Percentiles rank a stretch among this genome's conserved stretches.
phyloP scores from a whole-genome alignment of 768 basidiomycete species.

The Inosperma sp. region DNA sequence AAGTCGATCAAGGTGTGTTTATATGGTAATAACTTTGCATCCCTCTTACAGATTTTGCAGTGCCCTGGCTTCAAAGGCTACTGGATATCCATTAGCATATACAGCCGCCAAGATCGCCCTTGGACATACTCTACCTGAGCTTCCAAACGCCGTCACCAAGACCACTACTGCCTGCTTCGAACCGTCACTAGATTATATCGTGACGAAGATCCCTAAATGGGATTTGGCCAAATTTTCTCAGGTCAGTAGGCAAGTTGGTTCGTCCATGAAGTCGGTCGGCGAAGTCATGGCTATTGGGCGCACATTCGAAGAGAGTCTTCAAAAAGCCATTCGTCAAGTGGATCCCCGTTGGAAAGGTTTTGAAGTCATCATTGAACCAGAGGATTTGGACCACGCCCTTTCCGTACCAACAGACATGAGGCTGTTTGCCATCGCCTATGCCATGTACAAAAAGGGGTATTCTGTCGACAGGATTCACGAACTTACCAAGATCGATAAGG shows the following conservation, averaged over 20 bases:
- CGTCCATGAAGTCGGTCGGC: constrained; percentile 98
- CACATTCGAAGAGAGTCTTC: constrained; percentile 97
- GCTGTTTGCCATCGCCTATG: constrained; percentile 94
- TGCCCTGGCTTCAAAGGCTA: constrained; percentile 97
- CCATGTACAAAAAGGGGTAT: constrained; percentile 92
- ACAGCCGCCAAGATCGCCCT: constrained; percentile 99
- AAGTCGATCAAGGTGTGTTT: constrained; percentile 71
- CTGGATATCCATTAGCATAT: constrained; percentile 97
- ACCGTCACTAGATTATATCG: constrained; percentile 97
- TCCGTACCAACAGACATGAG: constrained; percentile 90
- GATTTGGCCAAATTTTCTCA: constrained; percentile 98
- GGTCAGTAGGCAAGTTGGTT: constrained; percentile 92
- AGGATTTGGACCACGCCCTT: constrained; percentile 79
- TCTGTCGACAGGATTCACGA: constrained; percentile 87
- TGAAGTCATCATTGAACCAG: constrained; percentile 86
- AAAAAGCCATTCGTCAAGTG: constrained; percentile 97
- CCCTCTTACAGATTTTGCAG: constrained; percentile 32
- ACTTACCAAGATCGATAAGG: constrained; percentile 97
- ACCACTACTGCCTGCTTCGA: constrained; percentile 99
- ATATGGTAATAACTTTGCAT: background rate
- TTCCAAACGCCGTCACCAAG: constrained; percentile 98
- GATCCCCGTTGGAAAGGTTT: constrained; percentile 97
- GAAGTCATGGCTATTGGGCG: constrained; percentile 99
- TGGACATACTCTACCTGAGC: constrained; percentile 93
- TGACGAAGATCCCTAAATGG: constrained; percentile 99